Conservation (phyloP, 257 asterid genomes). For the Solanum clarkiae region DNA sequence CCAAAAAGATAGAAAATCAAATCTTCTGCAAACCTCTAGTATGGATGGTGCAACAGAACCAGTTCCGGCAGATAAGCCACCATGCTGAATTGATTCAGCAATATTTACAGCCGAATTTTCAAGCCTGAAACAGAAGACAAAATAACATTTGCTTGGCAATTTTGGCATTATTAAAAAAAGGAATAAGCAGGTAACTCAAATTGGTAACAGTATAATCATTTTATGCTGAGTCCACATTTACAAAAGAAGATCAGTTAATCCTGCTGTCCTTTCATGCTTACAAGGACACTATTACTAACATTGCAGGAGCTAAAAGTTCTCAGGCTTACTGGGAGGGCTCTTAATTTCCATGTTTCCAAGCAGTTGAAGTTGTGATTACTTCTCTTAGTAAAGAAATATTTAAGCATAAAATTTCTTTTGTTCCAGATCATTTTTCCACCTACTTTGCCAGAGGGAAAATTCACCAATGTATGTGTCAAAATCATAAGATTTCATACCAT, state of each 20-base stretch:
- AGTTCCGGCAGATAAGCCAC: slow-evolving; percentile 39
- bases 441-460: not conserved
- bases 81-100: slow-evolving; percentile 72
- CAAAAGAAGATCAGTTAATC: not conserved
- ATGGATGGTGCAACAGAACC: slow-evolving; percentile 71
- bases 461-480: not conserved
- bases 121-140: slow-evolving; percentile 38
- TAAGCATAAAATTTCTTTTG: not conserved
- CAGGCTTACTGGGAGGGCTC: not conserved
- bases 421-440: not conserved
- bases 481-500: not conserved
- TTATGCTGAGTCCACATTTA: not conserved
- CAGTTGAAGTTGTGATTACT: not conserved
- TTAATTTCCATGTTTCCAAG: not conserved
- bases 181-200: not conserved
- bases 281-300: not conserved
- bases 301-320: not conserved
- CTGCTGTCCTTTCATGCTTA: not conserved
- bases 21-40: slow-evolving; percentile 46
- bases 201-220: not conserved
- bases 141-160: not conserved
- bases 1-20: not conserved
- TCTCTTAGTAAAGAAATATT: not conserved
- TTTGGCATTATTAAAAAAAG: not conserved
- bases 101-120: slow-evolving; percentile 66